phyloP scores from a whole-genome alignment of 2,329 filamentous ascomycete species.

The Aspergillus thermomutatus region DNA sequence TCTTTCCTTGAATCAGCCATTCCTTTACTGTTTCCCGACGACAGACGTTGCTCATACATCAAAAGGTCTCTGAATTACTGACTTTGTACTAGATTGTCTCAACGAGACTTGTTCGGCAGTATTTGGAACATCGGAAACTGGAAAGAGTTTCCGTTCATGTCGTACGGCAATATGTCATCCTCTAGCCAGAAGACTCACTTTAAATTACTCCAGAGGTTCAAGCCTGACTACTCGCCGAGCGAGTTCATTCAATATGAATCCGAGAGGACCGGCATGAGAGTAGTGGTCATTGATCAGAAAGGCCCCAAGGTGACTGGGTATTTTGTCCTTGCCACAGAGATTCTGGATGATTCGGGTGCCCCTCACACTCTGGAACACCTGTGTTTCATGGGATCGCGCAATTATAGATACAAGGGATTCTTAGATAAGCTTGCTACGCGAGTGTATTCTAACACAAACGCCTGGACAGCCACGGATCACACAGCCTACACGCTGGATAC shows the following conservation, averaged over 20 bases:
- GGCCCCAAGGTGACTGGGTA: slow-evolving; percentile 95
- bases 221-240: slow-evolving; percentile 84
- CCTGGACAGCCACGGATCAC: slow-evolving; percentile 95
- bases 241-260: slow-evolving; percentile 95
- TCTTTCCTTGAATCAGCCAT: not conserved
- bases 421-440: slow-evolving; percentile 91
- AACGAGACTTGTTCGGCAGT: slow-evolving; percentile 18
- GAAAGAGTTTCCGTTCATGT: slow-evolving; percentile 8
- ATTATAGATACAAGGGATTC: slow-evolving; percentile 90
- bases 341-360: slow-evolving; percentile 93
- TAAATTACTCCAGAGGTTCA: slow-evolving; percentile 79
- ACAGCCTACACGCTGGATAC: slow-evolving; percentile 95
- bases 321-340: slow-evolving; percentile 94
- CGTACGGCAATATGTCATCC: slow-evolving; percentile 53
- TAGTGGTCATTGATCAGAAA: slow-evolving; percentile 85
- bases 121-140: slow-evolving; percentile 5
- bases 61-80: slow-evolving; percentile 9
- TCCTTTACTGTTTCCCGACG: not conserved
- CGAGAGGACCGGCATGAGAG: slow-evolving; percentile 87
- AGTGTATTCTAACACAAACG: slow-evolving; percentile 91
- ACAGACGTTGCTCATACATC: not conserved
- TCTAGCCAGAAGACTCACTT: slow-evolving; percentile 58
- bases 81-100: slow-evolving; percentile 19
- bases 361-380: slow-evolving; percentile 83
- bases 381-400: slow-evolving; percentile 87